Evolutionary conservation across 441 rosid species (phyloP), one percentile per base, ranked within the genome.

Genomic region (Raphanus hybrid): DNA sequence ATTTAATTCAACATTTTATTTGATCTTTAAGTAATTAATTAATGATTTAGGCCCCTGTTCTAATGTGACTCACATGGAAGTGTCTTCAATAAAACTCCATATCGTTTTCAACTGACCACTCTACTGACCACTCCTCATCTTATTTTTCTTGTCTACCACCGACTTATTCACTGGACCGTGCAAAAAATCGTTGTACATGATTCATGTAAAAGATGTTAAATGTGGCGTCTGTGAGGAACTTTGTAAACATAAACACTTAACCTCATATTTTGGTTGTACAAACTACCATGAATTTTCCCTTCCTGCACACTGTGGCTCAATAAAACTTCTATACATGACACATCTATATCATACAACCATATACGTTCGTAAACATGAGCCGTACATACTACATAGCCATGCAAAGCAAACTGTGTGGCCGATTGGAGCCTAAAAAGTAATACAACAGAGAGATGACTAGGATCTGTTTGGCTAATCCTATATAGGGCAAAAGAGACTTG

Each of bases 21-120:
- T 57, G 9, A 15, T 15, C 16, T 52, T 15, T 54, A 15, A 54
- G 18, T 15, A 20, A 1, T 57, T 20, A n/a, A 18, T 57, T 57
- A 20, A 57, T 57, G 62, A 8, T 57, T 57, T 57, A 20, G 29
- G 62, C 62, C 62, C 62, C 32, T 57, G 62, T 15, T 29, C n/a
- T 57, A 57, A 57, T 57, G 29, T 57, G 62, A 57, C 62, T 57
- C 62, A 57, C 62, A 57, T 57, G 62, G 61, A 57, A 57, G 9
- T 57, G 62, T 57, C 62, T 57, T 57, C n/a, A 20, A 8, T 57
- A 9, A 57, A 57, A 57, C 29, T 57, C 29, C 6, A 57, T 20
- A 57, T 57, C 62, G 62, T 57, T 57, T 57, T 55, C 60, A 18
- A 3, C 60, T 18, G 60, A 8, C 27, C 27, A 55, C 11, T 57